Base-by-base conservation (phyloP, 1,284 basidiomycete species). In the Sphaerobolus stellatus region DNA sequence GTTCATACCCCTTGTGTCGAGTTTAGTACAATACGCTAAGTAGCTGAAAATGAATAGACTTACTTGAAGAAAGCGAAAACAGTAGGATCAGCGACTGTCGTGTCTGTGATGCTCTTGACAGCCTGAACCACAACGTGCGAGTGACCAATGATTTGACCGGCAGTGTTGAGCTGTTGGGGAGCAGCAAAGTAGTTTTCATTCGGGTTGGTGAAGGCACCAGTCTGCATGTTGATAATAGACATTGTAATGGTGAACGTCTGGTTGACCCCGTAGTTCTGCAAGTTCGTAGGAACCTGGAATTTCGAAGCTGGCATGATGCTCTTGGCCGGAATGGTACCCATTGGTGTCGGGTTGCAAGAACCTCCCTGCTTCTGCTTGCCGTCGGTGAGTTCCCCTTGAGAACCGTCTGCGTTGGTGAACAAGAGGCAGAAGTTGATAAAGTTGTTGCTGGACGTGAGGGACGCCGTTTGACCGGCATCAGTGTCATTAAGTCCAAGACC, bases 61-160 rank as follows among this genome's bases (percentile, higher is more conserved):
- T 34, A 34, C 33, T 87, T 84, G 82, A 90, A 89, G 72, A 89
- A 87, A 9, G 75, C 78, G 63, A 84, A 84, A 46, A 70, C 69
- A 52, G 62, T 73, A 7, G 85, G 82, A 69, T 86, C 71, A 7
- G 75, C 78, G 5, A 80, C 73, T 2, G 70, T 74, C 18, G 81
- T 83, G 64, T 79, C 75, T 52, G 72, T 70, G 40, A 81, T 66
- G 22, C 75, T 67, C 41, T 66, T 64, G 59, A 89, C 69, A 57
- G 63, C 46, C 70, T 89, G 79, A 61, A 88, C 74, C 48, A 83
- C 79, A 58, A 89, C 73, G 65, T 89, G 86, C 14, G 80, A 78
- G 68, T 88, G 84, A 3, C 84, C 85, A 44, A 75, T 64, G 59
- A 85, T 78, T 44, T 68, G 68, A 47, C 84, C 86, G 1, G 52